A percentile compares a stretch with the other conserved stretches of the same genome.
Evolutionary conservation across 768 basidiomycete genomes (phyloP).

Genomic region (Austroboletus eburneus): DNA sequence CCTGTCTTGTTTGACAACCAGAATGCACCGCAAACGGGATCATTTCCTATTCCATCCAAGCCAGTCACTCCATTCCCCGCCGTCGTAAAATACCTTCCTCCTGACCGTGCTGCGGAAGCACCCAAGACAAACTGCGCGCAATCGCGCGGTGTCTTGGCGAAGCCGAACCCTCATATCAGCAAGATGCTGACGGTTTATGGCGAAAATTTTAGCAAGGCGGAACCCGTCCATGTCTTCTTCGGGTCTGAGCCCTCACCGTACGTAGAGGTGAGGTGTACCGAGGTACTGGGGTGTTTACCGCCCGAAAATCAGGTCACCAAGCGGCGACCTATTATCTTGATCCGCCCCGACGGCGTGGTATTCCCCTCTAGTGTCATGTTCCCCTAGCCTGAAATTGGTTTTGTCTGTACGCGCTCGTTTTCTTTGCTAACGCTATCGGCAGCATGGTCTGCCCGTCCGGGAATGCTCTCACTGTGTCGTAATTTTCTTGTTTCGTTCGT

Average conservation of each 20-base stretch:
- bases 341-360: constrained; percentile 81
- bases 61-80: constrained; percentile 83
- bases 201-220: constrained; percentile 82
- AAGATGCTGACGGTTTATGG: constrained; percentile 87
- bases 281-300: constrained; percentile 79
- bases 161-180: constrained; percentile 72
- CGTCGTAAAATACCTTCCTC: constrained; percentile 88
- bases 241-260: constrained; percentile 84
- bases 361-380: constrained; percentile 82
- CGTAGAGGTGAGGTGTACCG: constrained; percentile 83
- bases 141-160: constrained; percentile 64
- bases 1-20: constrained; percentile 80
- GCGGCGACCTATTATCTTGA: constrained; percentile 75
- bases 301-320: constrained; percentile 63
- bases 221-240: constrained; percentile 81
- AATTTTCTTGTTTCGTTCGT: constrained; percentile 11
- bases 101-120: constrained; percentile 79
- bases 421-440: constrained; percentile 22
- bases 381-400: constrained; percentile 45
- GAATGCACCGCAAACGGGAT: constrained; percentile 62
- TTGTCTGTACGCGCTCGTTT: constrained; percentile 14
- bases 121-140: constrained; percentile 68
- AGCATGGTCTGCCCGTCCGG: constrained; percentile 25
- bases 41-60: constrained; percentile 77
- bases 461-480: constrained; percentile 21